phyloP scores from a whole-genome alignment of 192 early-diverging fungal species.

The Coemansia sp. region DNA sequence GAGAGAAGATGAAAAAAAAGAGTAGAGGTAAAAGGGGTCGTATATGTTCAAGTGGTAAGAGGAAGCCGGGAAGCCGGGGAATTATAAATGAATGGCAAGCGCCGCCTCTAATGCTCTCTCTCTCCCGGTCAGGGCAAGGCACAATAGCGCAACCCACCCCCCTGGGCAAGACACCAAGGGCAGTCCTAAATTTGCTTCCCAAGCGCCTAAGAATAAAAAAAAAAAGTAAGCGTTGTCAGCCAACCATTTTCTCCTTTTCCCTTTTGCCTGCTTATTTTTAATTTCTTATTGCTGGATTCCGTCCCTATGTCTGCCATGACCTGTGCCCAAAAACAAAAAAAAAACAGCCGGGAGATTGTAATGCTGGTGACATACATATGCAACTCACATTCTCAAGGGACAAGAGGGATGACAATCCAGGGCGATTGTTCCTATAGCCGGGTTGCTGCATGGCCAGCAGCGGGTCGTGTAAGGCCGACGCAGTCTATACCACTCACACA shows the following conservation, averaged over 20 bases:
- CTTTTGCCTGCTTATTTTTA: constrained; percentile 3
- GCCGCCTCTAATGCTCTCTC: background rate
- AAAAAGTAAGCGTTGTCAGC: background rate
- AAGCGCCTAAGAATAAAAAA: background rate
- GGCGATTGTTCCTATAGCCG: constrained; percentile 8
- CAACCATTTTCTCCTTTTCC: background rate
- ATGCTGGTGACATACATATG: constrained; percentile 4
- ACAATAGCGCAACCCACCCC: constrained; percentile 10
- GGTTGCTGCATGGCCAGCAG: background rate
- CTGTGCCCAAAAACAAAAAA: background rate
- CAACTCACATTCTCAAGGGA: constrained; percentile 1
- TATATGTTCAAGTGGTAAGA: background rate
- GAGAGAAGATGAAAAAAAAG: constrained; percentile 10
- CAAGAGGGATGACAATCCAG: constrained; percentile 7
- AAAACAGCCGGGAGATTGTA: background rate
- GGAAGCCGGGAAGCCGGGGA: background rate
- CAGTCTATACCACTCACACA: background rate
- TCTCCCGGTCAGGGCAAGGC: background rate
- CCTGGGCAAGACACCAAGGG: background rate
- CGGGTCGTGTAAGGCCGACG: background rate
- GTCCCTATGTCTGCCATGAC: constrained; percentile 10
- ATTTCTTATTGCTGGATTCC: constrained; percentile 9
- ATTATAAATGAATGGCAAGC: constrained; percentile 26
- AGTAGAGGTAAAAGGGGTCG: background rate
- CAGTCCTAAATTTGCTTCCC: background rate